Conservation (phyloP, 2,329 filamentous ascomycete species). For the Colletotrichum phormii region DNA sequence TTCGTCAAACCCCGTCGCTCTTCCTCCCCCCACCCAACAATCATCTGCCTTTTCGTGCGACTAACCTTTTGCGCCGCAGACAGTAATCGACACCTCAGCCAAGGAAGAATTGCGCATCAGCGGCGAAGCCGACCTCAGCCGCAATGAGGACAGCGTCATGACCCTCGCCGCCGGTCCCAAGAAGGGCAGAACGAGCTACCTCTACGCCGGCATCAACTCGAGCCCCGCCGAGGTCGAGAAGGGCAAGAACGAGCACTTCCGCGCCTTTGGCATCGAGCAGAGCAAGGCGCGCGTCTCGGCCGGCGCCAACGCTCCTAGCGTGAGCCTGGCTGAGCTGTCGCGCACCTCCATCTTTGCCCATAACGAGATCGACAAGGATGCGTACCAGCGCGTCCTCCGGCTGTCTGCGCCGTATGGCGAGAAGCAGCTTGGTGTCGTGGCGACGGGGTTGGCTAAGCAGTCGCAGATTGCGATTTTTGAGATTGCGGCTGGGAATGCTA, state of each 20-base stretch:
- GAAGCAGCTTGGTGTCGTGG: constrained; percentile 77
- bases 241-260: constrained; percentile 86
- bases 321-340: constrained; percentile 62
- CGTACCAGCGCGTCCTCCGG: constrained; percentile 70
- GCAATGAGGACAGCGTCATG: constrained; percentile 89
- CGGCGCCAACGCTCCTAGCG: constrained; percentile 44
- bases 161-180: constrained; percentile 78
- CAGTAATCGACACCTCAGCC: constrained; percentile 76
- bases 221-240: constrained; percentile 77
- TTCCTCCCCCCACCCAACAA: neutral
- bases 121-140: constrained; percentile 81
- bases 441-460: constrained; percentile 80
- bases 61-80: constrained; percentile 55
- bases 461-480: constrained; percentile 86
- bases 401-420: constrained; percentile 58
- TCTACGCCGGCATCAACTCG: constrained; percentile 88
- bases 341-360: constrained; percentile 65
- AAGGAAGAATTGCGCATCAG: constrained; percentile 72
- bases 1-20: constrained; percentile 53
- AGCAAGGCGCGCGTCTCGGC: constrained; percentile 48
- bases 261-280: constrained; percentile 74
- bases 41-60: constrained; percentile 16
- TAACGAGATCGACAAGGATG: constrained; percentile 59
- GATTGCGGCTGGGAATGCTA: constrained; percentile 64
- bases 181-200: constrained; percentile 54